phyloP scores from a whole-genome alignment of 257 asterid species.

The Solanum sejunctum region DNA sequence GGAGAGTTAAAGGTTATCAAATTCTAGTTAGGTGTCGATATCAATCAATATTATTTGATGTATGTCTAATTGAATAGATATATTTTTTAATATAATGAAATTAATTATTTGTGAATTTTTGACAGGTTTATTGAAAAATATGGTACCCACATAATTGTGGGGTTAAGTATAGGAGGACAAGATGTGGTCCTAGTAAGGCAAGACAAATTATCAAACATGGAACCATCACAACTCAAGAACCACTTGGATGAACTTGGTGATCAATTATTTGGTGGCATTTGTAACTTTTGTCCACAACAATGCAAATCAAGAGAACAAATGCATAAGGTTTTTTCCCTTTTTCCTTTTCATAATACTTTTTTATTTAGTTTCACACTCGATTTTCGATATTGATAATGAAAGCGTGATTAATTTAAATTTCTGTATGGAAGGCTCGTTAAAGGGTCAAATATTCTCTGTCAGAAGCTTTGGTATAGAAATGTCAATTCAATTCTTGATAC shows the following conservation, averaged over 20 bases:
- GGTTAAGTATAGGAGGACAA: constrained; percentile 83
- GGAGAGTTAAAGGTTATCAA: neutral
- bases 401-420: neutral
- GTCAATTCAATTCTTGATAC: neutral
- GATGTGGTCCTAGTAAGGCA: constrained; percentile 76
- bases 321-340: constrained; percentile 30
- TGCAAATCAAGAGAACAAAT: constrained; percentile 30
- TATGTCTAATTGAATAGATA: neutral
- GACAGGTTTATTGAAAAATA: constrained; percentile 88
- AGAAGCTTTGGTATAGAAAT: neutral
- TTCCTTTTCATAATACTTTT: neutral
- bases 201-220: constrained; percentile 52
- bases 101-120: constrained; percentile 1
- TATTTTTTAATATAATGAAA: neutral
- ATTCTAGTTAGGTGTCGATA: neutral
- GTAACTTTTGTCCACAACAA: constrained; percentile 50
- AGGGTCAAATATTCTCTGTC: neutral
- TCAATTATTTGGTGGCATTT: constrained; percentile 60
- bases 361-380: neutral
- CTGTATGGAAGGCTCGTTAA: neutral
- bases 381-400: neutral
- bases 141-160: constrained; percentile 91
- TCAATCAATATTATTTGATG: neutral
- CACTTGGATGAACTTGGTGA: constrained; percentile 78
- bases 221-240: constrained; percentile 59